These are phyloP conservation scores for Pleurotus ostreatus DNA, from an alignment of 768 basidiomycete species.

Conservation along the genomic window DNA sequence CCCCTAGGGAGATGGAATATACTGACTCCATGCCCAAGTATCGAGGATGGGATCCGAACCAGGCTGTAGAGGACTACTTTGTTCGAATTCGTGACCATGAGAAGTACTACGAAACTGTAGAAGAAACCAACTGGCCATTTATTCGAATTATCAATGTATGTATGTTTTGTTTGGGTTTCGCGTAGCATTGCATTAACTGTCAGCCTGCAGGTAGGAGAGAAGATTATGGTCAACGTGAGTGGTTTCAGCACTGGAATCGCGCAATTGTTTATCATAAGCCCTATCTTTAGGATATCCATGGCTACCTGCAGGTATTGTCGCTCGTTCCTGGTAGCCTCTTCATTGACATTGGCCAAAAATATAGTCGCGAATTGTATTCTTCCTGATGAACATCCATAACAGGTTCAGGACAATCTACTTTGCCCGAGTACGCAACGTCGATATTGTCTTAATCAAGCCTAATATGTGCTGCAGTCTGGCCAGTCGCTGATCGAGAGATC, in stretches of 20 bases:
- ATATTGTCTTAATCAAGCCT: background rate
- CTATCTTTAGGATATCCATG: conserved; percentile 64
- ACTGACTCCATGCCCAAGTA: conserved; percentile 51
- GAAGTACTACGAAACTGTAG: conserved; percentile 84
- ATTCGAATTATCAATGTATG: conserved; percentile 96
- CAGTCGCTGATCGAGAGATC: conserved; percentile 98
- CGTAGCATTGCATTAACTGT: background rate
- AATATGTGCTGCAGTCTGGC: conserved; percentile 63
- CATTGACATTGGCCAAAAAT: conserved; percentile 8
- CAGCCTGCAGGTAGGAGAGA: conserved; percentile 75
- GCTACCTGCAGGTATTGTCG: conserved; percentile 71
- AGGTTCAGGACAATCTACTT: conserved; percentile 92
- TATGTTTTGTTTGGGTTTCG: conserved; percentile 26
- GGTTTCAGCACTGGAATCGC: background rate
- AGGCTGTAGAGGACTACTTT: conserved; percentile 91
- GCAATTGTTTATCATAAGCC: no score
- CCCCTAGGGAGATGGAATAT: conserved; percentile 5
- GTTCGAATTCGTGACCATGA: conserved; percentile 85
- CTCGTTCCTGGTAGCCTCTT: background rate
- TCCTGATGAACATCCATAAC: conserved; percentile 99
- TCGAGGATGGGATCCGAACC: conserved; percentile 87
- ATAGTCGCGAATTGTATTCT: conserved; percentile 94
- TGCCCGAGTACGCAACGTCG: conserved; percentile 63
- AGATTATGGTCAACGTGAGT: conserved; percentile 88
- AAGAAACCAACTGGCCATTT: conserved; percentile 87